Evolutionary conservation across 352 stramenopile species (phyloP).

Genomic region (Nothophytophthora sp.): DNA sequence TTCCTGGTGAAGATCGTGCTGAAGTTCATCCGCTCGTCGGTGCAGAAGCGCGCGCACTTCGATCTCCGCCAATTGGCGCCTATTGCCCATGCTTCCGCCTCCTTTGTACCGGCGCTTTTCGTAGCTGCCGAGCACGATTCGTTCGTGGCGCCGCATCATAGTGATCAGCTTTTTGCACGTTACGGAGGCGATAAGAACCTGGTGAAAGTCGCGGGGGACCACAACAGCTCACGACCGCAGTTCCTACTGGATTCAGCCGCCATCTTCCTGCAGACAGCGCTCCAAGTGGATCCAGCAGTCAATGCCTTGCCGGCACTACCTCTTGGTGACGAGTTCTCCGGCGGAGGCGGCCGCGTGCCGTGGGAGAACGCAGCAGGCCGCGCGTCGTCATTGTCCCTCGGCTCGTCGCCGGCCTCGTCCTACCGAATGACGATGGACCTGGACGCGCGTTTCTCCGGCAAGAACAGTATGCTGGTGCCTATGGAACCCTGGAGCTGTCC

Average conservation of each 20-base stretch:
- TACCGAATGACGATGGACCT: conserved; percentile 61
- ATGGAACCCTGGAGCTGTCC: conserved; percentile 58
- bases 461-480: conserved; percentile 36
- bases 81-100: conserved; percentile 90
- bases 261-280: conserved; percentile 96
- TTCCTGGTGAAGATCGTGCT: conserved; percentile 93
- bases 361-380: conserved; percentile 29
- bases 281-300: conserved; percentile 66
- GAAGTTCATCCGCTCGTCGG: conserved; percentile 88
- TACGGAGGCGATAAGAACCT: conserved; percentile 99
- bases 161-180: conserved; percentile 70
- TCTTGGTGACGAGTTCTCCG: conserved; percentile 20
- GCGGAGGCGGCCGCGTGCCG: conserved; percentile 36
- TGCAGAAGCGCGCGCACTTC: conserved; percentile 91
- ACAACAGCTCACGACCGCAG: conserved; percentile 95
- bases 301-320: conserved; percentile 29
- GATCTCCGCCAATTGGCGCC: conserved; percentile 80
- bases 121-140: conserved; percentile 94
- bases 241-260: conserved; percentile 96
- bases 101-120: conserved; percentile 98
- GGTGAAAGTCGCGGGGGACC: conserved; percentile 97
- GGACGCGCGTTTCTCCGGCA: conserved; percentile 49
- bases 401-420: conserved; percentile 32
- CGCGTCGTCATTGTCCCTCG: conserved; percentile 34
- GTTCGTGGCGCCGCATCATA: conserved; percentile 93